Evolutionary conservation across 2,329 filamentous ascomycete genomes (phyloP).

Genomic region (Paracorniculantispora psalliotae): DNA sequence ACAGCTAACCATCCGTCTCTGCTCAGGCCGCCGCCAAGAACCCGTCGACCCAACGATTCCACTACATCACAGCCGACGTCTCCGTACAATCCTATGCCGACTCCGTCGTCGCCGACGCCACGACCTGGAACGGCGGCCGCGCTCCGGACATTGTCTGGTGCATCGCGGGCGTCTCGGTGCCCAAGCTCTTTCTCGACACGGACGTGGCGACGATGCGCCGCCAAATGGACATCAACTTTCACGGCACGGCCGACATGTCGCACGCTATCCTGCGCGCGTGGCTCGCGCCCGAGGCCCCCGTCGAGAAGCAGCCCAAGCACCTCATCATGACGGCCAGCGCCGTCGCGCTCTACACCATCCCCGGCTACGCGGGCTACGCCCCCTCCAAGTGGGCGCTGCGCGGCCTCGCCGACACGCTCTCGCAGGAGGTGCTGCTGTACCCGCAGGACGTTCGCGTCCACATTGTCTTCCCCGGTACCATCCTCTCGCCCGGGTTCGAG

Average conservation of each 20-base stretch:
- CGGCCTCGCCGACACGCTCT: conserved; percentile 74
- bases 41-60: conserved; percentile 68
- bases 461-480: conserved; percentile 78
- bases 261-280: conserved; percentile 73
- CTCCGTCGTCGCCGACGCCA: conserved; percentile 65
- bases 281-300: conserved; percentile 50
- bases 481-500: conserved; percentile 69
- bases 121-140: conserved; percentile 68
- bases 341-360: conserved; percentile 67
- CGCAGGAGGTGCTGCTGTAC: conserved; percentile 82
- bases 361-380: conserved; percentile 79
- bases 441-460: conserved; percentile 78
- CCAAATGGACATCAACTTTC: conserved; percentile 94
- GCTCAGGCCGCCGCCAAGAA: conserved; percentile 60
- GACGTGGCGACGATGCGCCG: conserved; percentile 60
- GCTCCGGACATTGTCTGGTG: conserved; percentile 88
- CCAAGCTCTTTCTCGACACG: conserved; percentile 73
- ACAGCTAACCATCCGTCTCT: conserved; percentile 13
- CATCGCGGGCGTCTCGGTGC: conserved; percentile 69
- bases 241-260: conserved; percentile 78
- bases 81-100: conserved; percentile 63
- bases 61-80: conserved; percentile 79
- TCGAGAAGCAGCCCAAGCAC: conserved; percentile 56
- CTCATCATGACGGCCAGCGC: conserved; percentile 83
- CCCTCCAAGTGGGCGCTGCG: conserved; percentile 83